Evolutionary conservation across 257 asterid genomes (phyloP), one percentile per base, ranked within the genome.

Genomic region (Przewalskia tangutica): DNA sequence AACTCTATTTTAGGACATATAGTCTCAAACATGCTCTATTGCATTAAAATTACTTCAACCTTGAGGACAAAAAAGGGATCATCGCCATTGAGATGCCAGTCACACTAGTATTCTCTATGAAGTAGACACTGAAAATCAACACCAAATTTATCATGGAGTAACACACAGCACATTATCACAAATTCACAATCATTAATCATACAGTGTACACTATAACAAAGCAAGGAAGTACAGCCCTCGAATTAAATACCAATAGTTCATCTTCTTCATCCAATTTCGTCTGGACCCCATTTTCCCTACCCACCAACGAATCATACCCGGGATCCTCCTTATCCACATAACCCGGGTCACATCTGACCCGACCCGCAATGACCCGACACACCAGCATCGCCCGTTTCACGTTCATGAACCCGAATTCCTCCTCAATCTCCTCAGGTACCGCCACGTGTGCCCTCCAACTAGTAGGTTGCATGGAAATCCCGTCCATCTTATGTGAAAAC

Each of bases 181-280:
- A 83, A 16, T 20, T 63, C 73, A 34, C 14, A 80, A 83, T 16
- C 38, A 32, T 3, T 23, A 10, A 36, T 84, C 88, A 90, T 77
- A 90, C 88, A 10, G 89, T 90, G 82, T 93, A 95, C 81, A 93
- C 90, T n/a, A 95, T 91, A 13, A 90, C 93, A 85, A 95, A 95
- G 86, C 98, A 95, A 55, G 98, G 98, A 86, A 95, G 97, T 23
- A 95, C 95, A 27, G 98, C 98, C 92, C 90, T 87, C 0, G 98
- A 92, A 90, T 89, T 92, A 79, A 89, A 89, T 5, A 95, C 97
- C 90, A 93, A 48, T 56, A 95, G 84, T 87, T 93, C 98, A 71
- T 95, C 97, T 62, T 89, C 93, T 36, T 86, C 93, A 34, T 86
- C 94, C 60, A 82, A 81, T 65, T 89, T 88, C 4, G 67, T 3